Evolutionary conservation across 129 eudicot species (phyloP), one percentile per base, ranked within the genome.

Genomic region (Heracleum sosnowskyi): DNA sequence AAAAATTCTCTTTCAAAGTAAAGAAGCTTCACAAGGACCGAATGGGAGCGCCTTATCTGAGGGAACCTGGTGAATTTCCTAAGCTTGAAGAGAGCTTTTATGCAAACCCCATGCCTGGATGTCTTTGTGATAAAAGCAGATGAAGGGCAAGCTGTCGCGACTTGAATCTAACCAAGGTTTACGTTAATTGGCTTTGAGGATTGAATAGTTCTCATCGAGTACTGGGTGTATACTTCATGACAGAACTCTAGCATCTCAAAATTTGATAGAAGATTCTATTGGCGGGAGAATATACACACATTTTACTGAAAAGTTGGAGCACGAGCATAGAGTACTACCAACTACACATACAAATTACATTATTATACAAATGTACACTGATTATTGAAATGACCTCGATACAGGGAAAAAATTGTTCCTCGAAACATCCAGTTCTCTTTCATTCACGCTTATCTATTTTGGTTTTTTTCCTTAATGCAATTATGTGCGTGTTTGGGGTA

Each of bases 61-160:
- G 97, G 80, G 97, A 96, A 74, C 79, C 89, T 1, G 97, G 99
- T 10, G 99, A 96, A 73, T 90, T 92, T 83, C 97, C 99, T n/a
- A 96, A 92, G 86, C 81, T 96, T 37, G 99, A 96, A 84, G 99
- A 96, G 83, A 96, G 97, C 81, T 96, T 96, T 75, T 96, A 96
- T 69, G 99, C 99, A 66, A 96, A 96, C 82, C 97, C 99, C 9
- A 89, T 87, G 69, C 99, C 99, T 4, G 99, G 97, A 66, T 96
- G 99, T 77, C 77, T 96, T 20, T 96, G 99, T 66, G 92, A 90
- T 37, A 83, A 81, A 51, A 85, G 79, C 80, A 69, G 83, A 62
- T 49, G 83, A 77, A 82, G 83, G 68, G 80, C 86, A 76, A 79
- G 40, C 29, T 53, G 47, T 57, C 49, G 45, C 41, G 11, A 11